Base-by-base conservation (phyloP, 2,329 filamentous ascomycete species). In the Endothia cerciana region DNA sequence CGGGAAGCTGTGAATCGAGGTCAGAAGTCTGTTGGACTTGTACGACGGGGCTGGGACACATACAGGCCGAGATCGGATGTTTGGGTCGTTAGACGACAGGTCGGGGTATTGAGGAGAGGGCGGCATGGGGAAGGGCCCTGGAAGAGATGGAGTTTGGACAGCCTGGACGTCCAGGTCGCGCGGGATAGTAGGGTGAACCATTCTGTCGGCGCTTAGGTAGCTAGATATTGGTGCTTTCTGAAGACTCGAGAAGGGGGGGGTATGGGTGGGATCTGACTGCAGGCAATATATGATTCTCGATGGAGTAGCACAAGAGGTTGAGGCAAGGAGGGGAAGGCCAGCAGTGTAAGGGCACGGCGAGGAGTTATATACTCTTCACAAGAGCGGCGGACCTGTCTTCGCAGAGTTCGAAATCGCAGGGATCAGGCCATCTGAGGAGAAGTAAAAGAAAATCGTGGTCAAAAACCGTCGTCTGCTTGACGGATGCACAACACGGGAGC, bases 1-100 rank as follows among this genome's bases (percentile, higher is more conserved):
- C 84, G 4, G 83, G 80, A 66, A 84, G 79, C 74, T 78, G 67
- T 65, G 60, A 38, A 56, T 28, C 56, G 63, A 40, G 38, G 49
- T 56, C 56, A 40, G 15, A 5, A 11, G 25, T 58, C n/a, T 58
- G 55, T 25, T 28, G 38, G 19, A 40, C n/a, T 58, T 58, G n/a
- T 15, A 41, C 25, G 28, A 45, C 30, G 28, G 2, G 15, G 38
- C 33, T 28, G 45, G 30, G 25, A 17, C 25, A 64, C 69, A 56
- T 69, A 70, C 69, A 57, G 69, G 69, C 36, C 68, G 58, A 53
- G 66, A 68, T 62, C 68, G 62, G 63, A 70, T n/a, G 25, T 64
- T 60, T 7, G 63, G 62, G 40, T 60, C 22, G 55, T 17, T 60
- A 19, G 60, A 64, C 25, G 67, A 65, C 25, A 70, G 43, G 33